A percentile compares a stretch with the other conserved stretches of the same genome.
These are phyloP conservation scores for Arabidopsis suecica DNA, from an alignment of 345 rosid species.

Conservation along the genomic window DNA sequence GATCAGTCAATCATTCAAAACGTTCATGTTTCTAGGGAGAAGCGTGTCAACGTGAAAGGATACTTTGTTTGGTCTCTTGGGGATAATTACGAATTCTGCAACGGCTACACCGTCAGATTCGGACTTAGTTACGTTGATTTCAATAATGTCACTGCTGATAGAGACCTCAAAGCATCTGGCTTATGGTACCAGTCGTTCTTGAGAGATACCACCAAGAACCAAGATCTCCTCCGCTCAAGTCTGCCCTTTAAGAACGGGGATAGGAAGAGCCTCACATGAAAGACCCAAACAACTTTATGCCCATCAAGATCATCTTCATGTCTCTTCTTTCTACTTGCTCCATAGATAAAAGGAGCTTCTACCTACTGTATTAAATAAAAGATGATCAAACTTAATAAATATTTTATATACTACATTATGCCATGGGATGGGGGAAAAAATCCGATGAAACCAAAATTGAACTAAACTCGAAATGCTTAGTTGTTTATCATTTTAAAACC, in stretches of 20 bases:
- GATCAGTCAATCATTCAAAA: not conserved
- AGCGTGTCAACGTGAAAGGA: constrained; percentile 10
- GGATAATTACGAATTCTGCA: constrained; percentile 30
- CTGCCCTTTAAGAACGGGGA: not conserved
- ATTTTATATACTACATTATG: too few species aligned
- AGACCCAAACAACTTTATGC: not conserved
- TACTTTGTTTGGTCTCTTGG: constrained; percentile 35
- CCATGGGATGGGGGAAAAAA: too few species aligned
- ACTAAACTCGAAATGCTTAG: too few species aligned
- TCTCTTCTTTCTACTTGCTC: constrained; percentile 13
- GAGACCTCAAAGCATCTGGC: constrained; percentile 28
- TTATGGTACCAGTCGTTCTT: constrained; percentile 25
- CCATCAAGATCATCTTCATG: constrained; percentile 12
- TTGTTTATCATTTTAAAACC: too few species aligned
- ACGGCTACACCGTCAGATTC: constrained; percentile 19
- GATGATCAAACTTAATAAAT: too few species aligned
- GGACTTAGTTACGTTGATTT: constrained; percentile 33
- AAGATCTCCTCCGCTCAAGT: constrained; percentile 9
- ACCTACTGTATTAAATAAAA: not conserved
- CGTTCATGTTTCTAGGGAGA: constrained; percentile 11
- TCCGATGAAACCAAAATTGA: too few species aligned
- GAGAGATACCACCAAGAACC: not conserved
- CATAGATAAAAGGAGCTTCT: constrained; percentile 28
- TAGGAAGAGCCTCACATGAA: constrained; percentile 14
- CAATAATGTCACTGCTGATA: not conserved